Evolutionary conservation across 202 grass and related monocot species (phyloP).

Genomic region (Miscanthus sacchariflorus): DNA sequence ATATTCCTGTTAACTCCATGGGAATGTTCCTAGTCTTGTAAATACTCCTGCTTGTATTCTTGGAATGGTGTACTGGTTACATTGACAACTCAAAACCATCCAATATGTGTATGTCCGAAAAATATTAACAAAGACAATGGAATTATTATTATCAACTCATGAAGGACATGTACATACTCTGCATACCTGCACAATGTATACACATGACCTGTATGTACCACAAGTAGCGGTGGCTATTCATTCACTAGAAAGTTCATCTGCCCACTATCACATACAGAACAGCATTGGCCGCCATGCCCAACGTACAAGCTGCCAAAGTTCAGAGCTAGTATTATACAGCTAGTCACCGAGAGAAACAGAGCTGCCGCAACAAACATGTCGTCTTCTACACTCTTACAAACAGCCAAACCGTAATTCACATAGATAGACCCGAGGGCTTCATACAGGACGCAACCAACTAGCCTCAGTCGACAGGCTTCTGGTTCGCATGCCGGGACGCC

Average conservation of each 20-base stretch:
- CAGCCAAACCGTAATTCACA: constrained; percentile 36
- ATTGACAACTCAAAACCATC: neutral
- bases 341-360: neutral
- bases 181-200: neutral
- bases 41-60: neutral
- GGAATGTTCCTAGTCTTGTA: neutral
- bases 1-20: neutral
- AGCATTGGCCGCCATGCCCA: neutral
- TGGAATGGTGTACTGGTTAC: neutral
- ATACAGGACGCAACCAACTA: neutral
- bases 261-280: neutral
- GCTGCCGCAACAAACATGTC: neutral
- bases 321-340: neutral
- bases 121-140: neutral
- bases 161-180: neutral
- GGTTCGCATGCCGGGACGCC: constrained; percentile 50
- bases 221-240: neutral
- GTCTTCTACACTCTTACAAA: constrained; percentile 24
- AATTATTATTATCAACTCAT: neutral
- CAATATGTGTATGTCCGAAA: neutral
- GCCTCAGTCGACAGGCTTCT: constrained; percentile 18
- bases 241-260: neutral
- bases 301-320: neutral
- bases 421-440: neutral
- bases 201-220: neutral